Base-by-base conservation (phyloP, 2,329 filamentous ascomycete species). In the Pseudogymnoascus sp. region DNA sequence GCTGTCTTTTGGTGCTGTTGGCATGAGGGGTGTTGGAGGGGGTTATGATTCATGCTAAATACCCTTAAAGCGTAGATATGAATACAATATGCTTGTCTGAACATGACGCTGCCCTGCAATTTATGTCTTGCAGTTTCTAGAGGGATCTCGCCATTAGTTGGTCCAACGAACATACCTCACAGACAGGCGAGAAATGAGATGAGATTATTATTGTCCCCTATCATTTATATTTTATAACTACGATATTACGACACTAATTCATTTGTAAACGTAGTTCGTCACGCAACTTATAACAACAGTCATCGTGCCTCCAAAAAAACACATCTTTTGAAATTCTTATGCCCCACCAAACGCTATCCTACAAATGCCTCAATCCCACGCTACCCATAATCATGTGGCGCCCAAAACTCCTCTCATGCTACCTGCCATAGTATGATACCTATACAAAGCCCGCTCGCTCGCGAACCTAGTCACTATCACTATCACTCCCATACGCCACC, bases 401-500 rank as follows among this genome's bases (percentile, higher is more conserved):
- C 20, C 38, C 6, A 47, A 28, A 47, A 47, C 41, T 47, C 41
- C 41, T 47, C 22, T 47, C 41, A 47, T 47, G 41, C 41, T 28
- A 12, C 28, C 2, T 25, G 12, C 41, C 41, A 47, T 14, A 8
- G n/a, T n/a, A n/a, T n/a, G n/a, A 7, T 47, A 47, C 41, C 41
- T 47, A 4, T 47, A 47, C 41, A 47, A n/a, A n/a, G 12, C 20
- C 28, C 28, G n/a, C n/a, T n/a, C n/a, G n/a, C n/a, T n/a, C 18
- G 18, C 22, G 39, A 43, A 57, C 58, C 22, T 60, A 60, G 16
- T 54, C 59, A 35, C 59, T 60, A 28, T 96, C 92, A 71, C 91
- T 89, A 74, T 96, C 91, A 72, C 90, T 97, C 61, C 86, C 91
- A 70, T 99, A 99, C 25, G 82, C 89, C 18, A 97, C 94, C 65